phyloP scores from a whole-genome alignment of 495 filamentous ascomycete genomes.

The Aspergillus nanangensis region DNA sequence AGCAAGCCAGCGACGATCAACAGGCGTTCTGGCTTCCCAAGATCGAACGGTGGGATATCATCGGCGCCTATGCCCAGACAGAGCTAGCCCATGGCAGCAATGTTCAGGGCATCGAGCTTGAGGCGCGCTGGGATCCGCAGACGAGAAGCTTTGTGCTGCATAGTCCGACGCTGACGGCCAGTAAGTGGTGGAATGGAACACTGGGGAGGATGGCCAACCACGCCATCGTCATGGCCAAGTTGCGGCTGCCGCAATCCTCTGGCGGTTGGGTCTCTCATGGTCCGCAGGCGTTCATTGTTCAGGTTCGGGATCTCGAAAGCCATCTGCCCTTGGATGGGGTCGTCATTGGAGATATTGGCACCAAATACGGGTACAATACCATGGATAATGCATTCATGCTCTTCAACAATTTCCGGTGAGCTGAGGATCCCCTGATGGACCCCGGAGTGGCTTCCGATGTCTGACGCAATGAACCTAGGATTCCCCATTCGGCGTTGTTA shows the following conservation, averaged over 20 bases:
- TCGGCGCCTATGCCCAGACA: conserved; percentile 44
- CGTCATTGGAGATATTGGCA: background rate
- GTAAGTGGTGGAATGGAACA: conserved; percentile 49
- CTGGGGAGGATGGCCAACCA: conserved; percentile 38
- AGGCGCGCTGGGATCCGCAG: conserved; percentile 36
- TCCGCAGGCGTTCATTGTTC: background rate
- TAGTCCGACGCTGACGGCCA: conserved; percentile 42
- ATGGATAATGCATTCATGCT: background rate
- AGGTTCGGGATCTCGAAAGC: background rate
- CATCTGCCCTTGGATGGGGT: background rate
- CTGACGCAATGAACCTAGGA: background rate
- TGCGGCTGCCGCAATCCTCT: background rate
- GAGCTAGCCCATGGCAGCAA: conserved; percentile 48
- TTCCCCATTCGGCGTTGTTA: background rate
- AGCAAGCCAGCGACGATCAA: conserved; percentile 42
- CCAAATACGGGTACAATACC: background rate
- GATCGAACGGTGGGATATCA: conserved; percentile 38
- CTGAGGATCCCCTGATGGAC: too few relatives aligned
- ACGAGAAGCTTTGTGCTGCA: conserved; percentile 42
- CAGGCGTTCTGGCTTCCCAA: conserved; percentile 39
- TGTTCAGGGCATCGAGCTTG: conserved; percentile 41
- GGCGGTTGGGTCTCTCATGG: background rate
- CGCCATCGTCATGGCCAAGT: conserved; percentile 7
- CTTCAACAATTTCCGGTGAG: background rate
- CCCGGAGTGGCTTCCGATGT: too few relatives aligned